Conservation (phyloP, 371 early-diverging fungal species). For the Basidiobolus meristosporus region DNA sequence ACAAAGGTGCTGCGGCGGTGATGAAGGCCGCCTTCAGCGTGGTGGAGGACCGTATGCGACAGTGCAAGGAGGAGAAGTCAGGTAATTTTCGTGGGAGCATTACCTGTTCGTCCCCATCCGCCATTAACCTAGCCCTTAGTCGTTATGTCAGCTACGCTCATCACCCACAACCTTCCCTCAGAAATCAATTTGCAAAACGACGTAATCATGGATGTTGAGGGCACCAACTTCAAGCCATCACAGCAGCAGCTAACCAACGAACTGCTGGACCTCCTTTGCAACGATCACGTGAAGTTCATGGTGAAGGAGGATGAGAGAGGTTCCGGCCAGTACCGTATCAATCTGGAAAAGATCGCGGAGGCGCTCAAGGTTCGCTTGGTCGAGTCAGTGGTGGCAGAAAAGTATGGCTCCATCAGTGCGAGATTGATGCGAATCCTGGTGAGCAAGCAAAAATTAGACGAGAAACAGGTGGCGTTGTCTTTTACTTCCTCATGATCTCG, state of each 20-base stretch:
- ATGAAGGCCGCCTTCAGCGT: slow-evolving; percentile 28
- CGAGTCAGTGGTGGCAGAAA: slow-evolving; percentile 43
- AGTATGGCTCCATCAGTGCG: slow-evolving; percentile 49
- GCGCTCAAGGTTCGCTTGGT: slow-evolving; percentile 38
- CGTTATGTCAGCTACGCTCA: too few species aligned
- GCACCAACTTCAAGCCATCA: slow-evolving; percentile 16
- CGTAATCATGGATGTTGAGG: slow-evolving; percentile 7
- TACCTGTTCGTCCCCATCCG: too few species aligned
- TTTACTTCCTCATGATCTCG: too few species aligned
- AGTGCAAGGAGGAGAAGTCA: too few species aligned
- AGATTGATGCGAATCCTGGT: slow-evolving; percentile 55
- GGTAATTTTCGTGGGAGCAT: too few species aligned
- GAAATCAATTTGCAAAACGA: slow-evolving; percentile 13
- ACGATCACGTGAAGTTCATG: slow-evolving; percentile 41
- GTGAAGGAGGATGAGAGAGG: slow-evolving; percentile 47
- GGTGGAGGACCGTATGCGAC: slow-evolving; percentile 8
- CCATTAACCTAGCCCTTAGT: too few species aligned
- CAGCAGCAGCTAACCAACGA: slow-evolving; percentile 27
- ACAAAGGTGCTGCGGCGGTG: slow-evolving; percentile 40
- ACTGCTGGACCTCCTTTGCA: slow-evolving; percentile 39
- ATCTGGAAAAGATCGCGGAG: slow-evolving; percentile 30
- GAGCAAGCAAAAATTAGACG: slow-evolving; percentile 67
- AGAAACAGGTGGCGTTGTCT: slow-evolving; percentile 28
- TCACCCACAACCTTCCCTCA: too few species aligned
- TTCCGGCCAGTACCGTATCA: slow-evolving; percentile 47